Evolutionary conservation across 2,329 filamentous ascomycete species (phyloP), one percentile per base, ranked within the genome.

Genomic region (Dactylellina leptospora): DNA sequence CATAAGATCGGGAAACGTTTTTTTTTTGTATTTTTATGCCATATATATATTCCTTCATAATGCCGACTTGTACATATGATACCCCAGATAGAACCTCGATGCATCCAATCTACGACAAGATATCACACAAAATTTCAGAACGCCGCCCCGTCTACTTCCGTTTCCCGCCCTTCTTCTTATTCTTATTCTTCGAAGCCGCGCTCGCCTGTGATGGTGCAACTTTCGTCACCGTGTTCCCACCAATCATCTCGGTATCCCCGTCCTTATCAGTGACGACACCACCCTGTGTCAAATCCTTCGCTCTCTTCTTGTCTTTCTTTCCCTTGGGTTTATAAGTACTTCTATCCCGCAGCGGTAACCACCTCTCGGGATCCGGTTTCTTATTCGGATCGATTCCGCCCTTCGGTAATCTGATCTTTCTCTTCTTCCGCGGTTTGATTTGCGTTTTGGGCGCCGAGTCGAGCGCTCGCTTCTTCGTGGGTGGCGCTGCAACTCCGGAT

Each of bases 281-380:
- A 72, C 95, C 95, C 79, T 97, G 95, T 6, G 91, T 97, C 40
- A 88, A 82, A 75, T 91, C 90, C 73, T 85, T 83, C 3, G 87
- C 88, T 81, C 89, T 90, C 84, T 92, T 89, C 84, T 92, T 93
- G 61, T 91, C 91, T 84, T 96, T 96, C 83, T 90, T 92, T 4
- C 92, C 92, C 82, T 95, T 96, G 5, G 93, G 92, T 50, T 90
- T 84, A 81, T 96, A 99, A 40, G 87, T 90, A 76, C 90, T 95
- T 64, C 95, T 86, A 79, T 99, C 95, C 56, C 90, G 88, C 77
- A 97, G 83, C 10, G 95, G 93, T 71, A 99, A 81, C 95, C 95
- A 99, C 74, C 95, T 85, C 81, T 99, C 95, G 0, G 92, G 88
- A 79, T 99, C 95, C 30, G 91, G 86, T 75, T 87, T 88, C 83